phyloP scores from a whole-genome alignment of 805 yeast genomes.

The Candida caryicola region DNA sequence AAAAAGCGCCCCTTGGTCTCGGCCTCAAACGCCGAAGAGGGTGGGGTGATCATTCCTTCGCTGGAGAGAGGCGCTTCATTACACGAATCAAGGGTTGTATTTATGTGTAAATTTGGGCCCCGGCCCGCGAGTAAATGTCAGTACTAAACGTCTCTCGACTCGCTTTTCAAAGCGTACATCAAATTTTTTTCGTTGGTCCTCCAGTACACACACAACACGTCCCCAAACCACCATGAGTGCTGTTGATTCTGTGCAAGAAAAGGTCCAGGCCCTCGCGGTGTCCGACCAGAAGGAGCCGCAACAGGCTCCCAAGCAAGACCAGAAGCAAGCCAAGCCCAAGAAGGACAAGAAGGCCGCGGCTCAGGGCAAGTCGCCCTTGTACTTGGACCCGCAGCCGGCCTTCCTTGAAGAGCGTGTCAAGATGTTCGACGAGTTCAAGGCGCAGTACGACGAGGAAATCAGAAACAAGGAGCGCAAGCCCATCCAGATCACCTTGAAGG shows the following conservation, averaged over 20 bases:
- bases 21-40: not conserved
- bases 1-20: not conserved
- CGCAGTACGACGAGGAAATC: slow-evolving; percentile 68
- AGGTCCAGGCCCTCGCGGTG: slow-evolving; percentile 46
- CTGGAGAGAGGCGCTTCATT: too few relatives aligned
- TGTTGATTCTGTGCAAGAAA: slow-evolving; percentile 35
- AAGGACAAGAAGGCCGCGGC: slow-evolving; percentile 41
- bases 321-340: slow-evolving; percentile 17
- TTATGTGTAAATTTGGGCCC: too few relatives aligned
- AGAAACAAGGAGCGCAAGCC: slow-evolving; percentile 57
- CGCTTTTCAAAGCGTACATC: not conserved
- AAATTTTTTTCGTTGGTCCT: not conserved
- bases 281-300: slow-evolving; percentile 15
- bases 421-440: slow-evolving; percentile 77
- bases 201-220: not conserved
- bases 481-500: slow-evolving; percentile 79
- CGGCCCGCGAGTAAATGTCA: not conserved
- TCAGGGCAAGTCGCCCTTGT: slow-evolving; percentile 31
- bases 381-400: slow-evolving; percentile 74
- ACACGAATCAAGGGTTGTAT: too few relatives aligned
- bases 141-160: not conserved
- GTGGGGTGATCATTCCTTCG: slow-evolving; percentile 6
- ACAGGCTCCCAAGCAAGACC: slow-evolving; percentile 10
- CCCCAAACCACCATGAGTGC: slow-evolving; percentile 10
- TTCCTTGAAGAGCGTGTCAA: slow-evolving; percentile 77